Evolutionary conservation across 805 yeast genomes (phyloP).

Genomic region (Wickerhamiella sergipiensis): DNA sequence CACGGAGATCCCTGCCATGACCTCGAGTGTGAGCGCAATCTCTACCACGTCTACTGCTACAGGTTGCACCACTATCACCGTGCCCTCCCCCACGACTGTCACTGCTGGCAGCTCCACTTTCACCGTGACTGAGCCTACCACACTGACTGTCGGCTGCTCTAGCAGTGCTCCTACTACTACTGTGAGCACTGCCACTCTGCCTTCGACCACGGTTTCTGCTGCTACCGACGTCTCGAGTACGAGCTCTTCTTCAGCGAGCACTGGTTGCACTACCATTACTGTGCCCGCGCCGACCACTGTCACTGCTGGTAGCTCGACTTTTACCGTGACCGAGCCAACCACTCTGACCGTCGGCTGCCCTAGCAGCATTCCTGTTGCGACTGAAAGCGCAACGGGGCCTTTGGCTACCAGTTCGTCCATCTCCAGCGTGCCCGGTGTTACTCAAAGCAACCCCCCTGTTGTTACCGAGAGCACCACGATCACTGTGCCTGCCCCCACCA

Average conservation of each 20-base stretch:
- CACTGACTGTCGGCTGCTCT: neutral
- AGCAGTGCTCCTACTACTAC: neutral
- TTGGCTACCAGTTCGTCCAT: no score
- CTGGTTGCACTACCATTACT: no score
- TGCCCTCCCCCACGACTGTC: neutral
- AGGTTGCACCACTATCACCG: neutral
- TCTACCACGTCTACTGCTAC: neutral
- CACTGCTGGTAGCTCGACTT: no score
- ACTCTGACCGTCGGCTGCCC: neutral
- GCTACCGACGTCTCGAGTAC: no score
- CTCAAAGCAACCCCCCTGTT: neutral
- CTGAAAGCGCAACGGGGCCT: neutral
- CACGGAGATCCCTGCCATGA: no score
- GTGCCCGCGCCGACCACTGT: no score
- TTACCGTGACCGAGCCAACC: neutral
- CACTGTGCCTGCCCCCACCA: neutral
- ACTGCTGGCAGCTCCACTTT: neutral
- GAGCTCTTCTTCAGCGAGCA: no score
- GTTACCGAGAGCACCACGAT: neutral
- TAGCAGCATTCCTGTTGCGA: neutral
- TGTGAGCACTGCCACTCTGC: neutral
- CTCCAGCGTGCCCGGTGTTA: no score
- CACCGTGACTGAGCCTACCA: neutral
- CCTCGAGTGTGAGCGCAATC: no score
- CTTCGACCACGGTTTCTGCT: no score